phyloP scores from a whole-genome alignment of 108 stramenopile genomes.

The Heterococcus sp. region DNA sequence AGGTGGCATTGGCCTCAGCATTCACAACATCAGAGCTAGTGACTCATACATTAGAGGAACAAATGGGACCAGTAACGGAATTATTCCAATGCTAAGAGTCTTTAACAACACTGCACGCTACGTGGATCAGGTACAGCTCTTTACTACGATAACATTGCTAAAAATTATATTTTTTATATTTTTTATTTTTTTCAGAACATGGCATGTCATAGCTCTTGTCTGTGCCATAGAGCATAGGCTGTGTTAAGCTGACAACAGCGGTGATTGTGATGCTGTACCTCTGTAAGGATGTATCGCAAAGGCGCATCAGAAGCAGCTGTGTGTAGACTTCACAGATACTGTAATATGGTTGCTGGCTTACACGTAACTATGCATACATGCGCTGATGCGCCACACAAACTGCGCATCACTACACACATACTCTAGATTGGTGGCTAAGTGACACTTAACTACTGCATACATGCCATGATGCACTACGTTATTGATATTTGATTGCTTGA shows the following conservation, averaged over 20 bases:
- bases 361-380: not conserved
- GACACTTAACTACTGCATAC: not conserved
- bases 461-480: not conserved
- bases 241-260: not conserved
- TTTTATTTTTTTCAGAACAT: no score
- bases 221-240: not conserved
- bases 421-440: not conserved
- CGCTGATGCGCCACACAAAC: not conserved
- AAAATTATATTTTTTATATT: not conserved
- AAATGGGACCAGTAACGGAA: conserved; percentile 85
- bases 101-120: conserved; percentile 92
- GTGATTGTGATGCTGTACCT: not conserved
- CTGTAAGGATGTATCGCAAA: not conserved
- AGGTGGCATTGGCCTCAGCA: conserved; percentile 61
- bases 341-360: not conserved
- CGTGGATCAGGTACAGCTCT: conserved; percentile 71
- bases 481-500: no score
- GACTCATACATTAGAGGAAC: conserved; percentile 86
- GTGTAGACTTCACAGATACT: not conserved
- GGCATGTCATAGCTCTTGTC: no score
- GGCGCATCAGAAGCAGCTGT: not conserved
- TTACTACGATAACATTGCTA: not conserved
- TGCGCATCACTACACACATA: not conserved
- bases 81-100: conserved; percentile 98
- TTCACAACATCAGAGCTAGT: conserved; percentile 90